Evolutionary conservation across 2,329 filamentous ascomycete species (phyloP), one percentile per base, ranked within the genome.

Genomic region (Huntiella bhutanensis): DNA sequence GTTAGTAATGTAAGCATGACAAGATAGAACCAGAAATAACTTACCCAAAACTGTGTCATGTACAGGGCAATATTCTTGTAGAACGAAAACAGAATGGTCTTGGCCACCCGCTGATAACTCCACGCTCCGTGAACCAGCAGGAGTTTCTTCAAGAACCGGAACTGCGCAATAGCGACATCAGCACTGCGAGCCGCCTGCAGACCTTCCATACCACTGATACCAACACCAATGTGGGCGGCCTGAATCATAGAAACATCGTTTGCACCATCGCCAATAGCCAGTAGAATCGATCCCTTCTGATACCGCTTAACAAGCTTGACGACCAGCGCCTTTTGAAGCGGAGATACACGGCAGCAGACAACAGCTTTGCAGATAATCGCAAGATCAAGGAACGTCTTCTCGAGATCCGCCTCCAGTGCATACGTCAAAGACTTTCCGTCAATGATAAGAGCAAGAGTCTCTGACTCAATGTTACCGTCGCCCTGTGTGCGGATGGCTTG

Each of bases 191-290:
- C 91, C 41, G 91, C 91, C 64, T 98, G 91, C 1, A 98, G 75
- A 70, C 91, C 91, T 70, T 98, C 91, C 53, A 93, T 75, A 62
- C 91, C 91, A 57, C 86, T 94, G 61, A 98, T 98, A 62, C 91
- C 91, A 39, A 98, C 84, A 53, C 91, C 91, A 53, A 98, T 93
- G 59, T 98, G 91, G 10, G 91, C 91, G 8, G 91, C 91, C 66
- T 98, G 91, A 47, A 98, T 98, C 91, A 98, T 98, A 13, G 88
- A 95, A n/a, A 98, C 91, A 57, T 98, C 91, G 63, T 98, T 98
- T 41, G 91, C 91, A 53, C 91, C 91, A 56, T 98, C 91, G 54
- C 91, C 91, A 59, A 98, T 95, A 44, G 91, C 91, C 43, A 98
- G 75, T 45, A 95, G 76, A 54, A 98, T 86, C 10, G 85, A 77